These are phyloP conservation scores for Rhodosporidiobolus sp. DNA, from an alignment of 768 basidiomycete genomes.

Conservation along the genomic window DNA sequence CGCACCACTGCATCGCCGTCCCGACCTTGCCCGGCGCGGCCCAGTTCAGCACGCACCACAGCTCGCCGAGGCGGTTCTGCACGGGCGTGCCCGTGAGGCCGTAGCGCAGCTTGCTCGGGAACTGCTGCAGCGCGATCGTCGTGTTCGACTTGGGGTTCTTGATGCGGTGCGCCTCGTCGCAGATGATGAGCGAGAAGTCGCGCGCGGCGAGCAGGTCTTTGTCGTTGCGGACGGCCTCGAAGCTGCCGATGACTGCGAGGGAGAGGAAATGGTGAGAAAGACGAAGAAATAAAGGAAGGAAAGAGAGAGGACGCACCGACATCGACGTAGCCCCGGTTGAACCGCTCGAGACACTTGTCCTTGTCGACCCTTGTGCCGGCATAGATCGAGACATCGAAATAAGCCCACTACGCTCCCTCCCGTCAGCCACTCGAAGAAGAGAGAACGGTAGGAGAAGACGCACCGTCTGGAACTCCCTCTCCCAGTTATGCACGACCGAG, in stretches of 20 bases:
- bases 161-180: slow-evolving; percentile 87
- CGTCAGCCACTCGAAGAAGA: slow-evolving; percentile 5
- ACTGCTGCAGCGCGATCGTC: slow-evolving; percentile 66
- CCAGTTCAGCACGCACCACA: slow-evolving; percentile 92
- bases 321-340: slow-evolving; percentile 77
- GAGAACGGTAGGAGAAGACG: slow-evolving; percentile 45
- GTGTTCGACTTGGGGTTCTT: slow-evolving; percentile 73
- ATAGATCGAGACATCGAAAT: slow-evolving; percentile 80
- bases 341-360: slow-evolving; percentile 62
- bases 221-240: slow-evolving; percentile 69
- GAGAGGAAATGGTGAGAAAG: neutral
- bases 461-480: slow-evolving; percentile 78
- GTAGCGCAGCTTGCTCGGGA: slow-evolving; percentile 66
- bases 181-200: slow-evolving; percentile 61
- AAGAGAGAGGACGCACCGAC: slow-evolving; percentile 59
- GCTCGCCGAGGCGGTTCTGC: slow-evolving; percentile 84
- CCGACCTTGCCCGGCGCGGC: slow-evolving; percentile 79
- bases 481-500: slow-evolving; percentile 82
- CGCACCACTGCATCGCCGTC: slow-evolving; percentile 66
- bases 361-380: slow-evolving; percentile 59
- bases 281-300: neutral
- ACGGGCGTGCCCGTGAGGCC: slow-evolving; percentile 74
- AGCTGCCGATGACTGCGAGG: slow-evolving; percentile 69
- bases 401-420: slow-evolving; percentile 68
- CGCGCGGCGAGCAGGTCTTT: slow-evolving; percentile 68